Evolutionary conservation across 768 basidiomycete species (phyloP), one percentile per base, ranked within the genome.

Genomic region (Lactarius deliciosus): DNA sequence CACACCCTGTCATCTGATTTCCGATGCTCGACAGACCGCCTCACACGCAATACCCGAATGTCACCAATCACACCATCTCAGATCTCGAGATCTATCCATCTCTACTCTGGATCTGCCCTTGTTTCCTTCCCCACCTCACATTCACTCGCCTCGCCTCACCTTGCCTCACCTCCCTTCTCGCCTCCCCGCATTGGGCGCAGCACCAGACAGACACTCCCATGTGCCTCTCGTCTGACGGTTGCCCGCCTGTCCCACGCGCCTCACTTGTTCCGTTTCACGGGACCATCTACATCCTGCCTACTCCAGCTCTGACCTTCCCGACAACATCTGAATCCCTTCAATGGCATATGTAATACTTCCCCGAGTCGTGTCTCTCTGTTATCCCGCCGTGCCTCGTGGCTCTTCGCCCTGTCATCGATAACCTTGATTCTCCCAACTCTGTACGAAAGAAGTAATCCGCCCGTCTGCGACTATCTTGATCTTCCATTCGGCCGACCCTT

Each of bases 21-120:
- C 50, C 64, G 47, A 59, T 55, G 59, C 64, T 41, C n/a, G 60
- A 57, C 60, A 32, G n/a, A 50, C 41, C 30, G 30, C 59, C 58
- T 34, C 61, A 47, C 62, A 43, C 28, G 47, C 65, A 38, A 38
- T 38, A 5, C 11, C 36, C 36, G n/a, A 60, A 55, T 56, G 62
- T 60, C 58, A 64, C 66, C 66, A 68, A 68, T 68, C 66, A 68
- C 66, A 68, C 60, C 65, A 54, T 59, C 53, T 55, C 66, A 22
- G 62, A 68, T 68, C 63, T 64, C 20, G 22, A 60, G 66, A 68
- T 68, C 66, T 36, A 32, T 43, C 53, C 65, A 61, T 66, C 65
- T 47, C 20, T 4, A 40, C n/a, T 25, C n/a, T 10, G 41, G 47
- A 63, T 67, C 66, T 67, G 32, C 45, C 62, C 55, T 64, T 43